Conservation (phyloP, 164 flowering plant genomes). For the Liriodendron chinense region DNA sequence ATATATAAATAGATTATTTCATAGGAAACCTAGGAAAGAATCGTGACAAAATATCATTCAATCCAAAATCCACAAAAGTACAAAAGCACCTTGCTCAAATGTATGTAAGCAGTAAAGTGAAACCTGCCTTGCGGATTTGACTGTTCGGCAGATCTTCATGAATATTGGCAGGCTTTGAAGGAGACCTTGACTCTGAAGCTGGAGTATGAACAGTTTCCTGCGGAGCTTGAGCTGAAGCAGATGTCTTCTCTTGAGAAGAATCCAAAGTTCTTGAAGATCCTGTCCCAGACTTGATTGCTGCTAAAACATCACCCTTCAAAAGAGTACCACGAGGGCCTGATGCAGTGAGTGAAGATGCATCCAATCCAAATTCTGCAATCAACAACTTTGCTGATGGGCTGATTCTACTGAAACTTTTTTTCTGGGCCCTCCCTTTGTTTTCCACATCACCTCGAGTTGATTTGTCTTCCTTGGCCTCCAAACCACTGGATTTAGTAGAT, state of each 20-base stretch:
- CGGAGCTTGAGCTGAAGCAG: slow-evolving; percentile 28
- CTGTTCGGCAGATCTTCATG: slow-evolving; percentile 85
- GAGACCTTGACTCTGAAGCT: slow-evolving; percentile 33
- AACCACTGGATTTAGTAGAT: slow-evolving; percentile 30
- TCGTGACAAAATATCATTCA: neutral
- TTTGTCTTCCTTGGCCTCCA: slow-evolving; percentile 39
- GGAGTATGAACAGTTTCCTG: slow-evolving; percentile 27
- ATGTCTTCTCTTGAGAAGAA: slow-evolving; percentile 34
- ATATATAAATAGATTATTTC: neutral
- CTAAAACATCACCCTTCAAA: slow-evolving; percentile 86
- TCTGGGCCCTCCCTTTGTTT: slow-evolving; percentile 24
- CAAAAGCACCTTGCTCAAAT: neutral
- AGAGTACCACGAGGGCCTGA: slow-evolving; percentile 92
- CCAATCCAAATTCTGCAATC: slow-evolving; percentile 70
- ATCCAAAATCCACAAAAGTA: neutral
- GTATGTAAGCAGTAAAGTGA: slow-evolving; percentile 5
- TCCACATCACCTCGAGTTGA: slow-evolving; percentile 29
- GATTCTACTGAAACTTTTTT: slow-evolving; percentile 51
- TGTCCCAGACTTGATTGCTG: slow-evolving; percentile 77
- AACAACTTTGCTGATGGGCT: slow-evolving; percentile 93
- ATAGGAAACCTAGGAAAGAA: neutral
- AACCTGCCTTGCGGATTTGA: slow-evolving; percentile 89
- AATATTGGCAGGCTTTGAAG: slow-evolving; percentile 38
- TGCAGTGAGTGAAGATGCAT: slow-evolving; percentile 59
- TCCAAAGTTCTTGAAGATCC: slow-evolving; percentile 37